phyloP scores from a whole-genome alignment of 2,329 filamentous ascomycete species.

The Hortaea werneckii region DNA sequence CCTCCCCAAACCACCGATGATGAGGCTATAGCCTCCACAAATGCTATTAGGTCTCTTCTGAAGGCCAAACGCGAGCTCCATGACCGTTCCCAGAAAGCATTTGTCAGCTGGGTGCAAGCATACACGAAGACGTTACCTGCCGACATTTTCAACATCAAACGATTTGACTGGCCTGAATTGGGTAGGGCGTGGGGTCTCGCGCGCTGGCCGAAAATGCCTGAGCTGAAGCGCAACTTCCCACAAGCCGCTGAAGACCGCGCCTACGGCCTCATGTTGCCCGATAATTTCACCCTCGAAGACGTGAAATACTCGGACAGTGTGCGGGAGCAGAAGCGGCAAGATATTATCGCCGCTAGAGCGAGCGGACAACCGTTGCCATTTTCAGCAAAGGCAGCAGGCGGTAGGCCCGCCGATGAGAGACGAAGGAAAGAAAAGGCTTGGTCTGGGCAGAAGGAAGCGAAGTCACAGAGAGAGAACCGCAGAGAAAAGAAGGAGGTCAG shows the following conservation, averaged over 20 bases:
- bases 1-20: conserved; percentile 44
- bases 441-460: conserved; percentile 28
- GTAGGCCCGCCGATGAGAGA: conserved; percentile 17
- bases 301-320: conserved; percentile 36
- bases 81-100: conserved; percentile 82
- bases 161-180: conserved; percentile 76
- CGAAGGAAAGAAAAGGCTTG: conserved; percentile 27
- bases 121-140: conserved; percentile 86
- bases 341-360: conserved; percentile 21
- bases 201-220: conserved; percentile 86
- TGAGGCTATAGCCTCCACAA: conserved; percentile 49
- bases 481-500: conserved; percentile 25
- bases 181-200: conserved; percentile 78
- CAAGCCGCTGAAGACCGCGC: conserved; percentile 29
- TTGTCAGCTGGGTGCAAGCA: conserved; percentile 85
- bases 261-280: conserved; percentile 27
- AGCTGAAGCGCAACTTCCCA: conserved; percentile 43
- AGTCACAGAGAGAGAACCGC: conserved; percentile 22
- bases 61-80: conserved; percentile 57
- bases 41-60: conserved; percentile 52
- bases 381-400: conserved; percentile 20
- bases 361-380: conserved; percentile 15
- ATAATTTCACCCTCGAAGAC: conserved; percentile 26
- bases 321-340: conserved; percentile 33
- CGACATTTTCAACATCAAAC: conserved; percentile 76